A percentile compares a stretch with the other conserved stretches of the same genome.
These are phyloP conservation scores for Colletotrichum sp. DNA, from an alignment of 2,329 filamentous ascomycete genomes.

Conservation along the genomic window DNA sequence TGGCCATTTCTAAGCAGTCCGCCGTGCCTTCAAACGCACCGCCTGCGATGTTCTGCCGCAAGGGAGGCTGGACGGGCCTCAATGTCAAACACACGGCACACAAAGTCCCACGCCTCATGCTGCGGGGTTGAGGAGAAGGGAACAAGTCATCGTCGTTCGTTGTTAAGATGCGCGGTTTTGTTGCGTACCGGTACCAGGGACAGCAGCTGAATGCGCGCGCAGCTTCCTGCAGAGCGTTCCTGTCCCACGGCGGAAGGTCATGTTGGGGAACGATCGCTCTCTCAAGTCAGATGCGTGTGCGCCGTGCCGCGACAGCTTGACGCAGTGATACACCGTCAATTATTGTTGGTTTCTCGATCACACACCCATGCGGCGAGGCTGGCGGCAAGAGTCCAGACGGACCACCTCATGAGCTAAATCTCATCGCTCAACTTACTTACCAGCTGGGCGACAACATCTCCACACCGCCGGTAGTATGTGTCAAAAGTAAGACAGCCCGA, in stretches of 20 bases:
- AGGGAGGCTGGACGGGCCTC: neutral
- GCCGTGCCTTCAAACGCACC: neutral
- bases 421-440: neutral
- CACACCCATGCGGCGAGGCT: neutral
- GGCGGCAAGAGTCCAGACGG: neutral
- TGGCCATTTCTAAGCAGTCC: constrained; percentile 3
- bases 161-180: neutral
- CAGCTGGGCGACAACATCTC: neutral
- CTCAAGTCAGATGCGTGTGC: neutral
- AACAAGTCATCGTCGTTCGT: neutral
- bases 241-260: neutral
- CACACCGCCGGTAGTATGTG: neutral
- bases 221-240: neutral
- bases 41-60: neutral
- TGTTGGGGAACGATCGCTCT: neutral
- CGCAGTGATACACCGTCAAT: neutral
- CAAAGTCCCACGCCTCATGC: neutral
- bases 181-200: neutral
- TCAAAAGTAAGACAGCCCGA: neutral
- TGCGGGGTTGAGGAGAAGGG: constrained; percentile 2
- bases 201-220: neutral
- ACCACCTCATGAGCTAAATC: neutral
- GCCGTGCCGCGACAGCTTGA: neutral
- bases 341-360: neutral
- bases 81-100: neutral